phyloP scores from a whole-genome alignment of 2,329 filamentous ascomycete genomes.

The Polychaeton citri region DNA sequence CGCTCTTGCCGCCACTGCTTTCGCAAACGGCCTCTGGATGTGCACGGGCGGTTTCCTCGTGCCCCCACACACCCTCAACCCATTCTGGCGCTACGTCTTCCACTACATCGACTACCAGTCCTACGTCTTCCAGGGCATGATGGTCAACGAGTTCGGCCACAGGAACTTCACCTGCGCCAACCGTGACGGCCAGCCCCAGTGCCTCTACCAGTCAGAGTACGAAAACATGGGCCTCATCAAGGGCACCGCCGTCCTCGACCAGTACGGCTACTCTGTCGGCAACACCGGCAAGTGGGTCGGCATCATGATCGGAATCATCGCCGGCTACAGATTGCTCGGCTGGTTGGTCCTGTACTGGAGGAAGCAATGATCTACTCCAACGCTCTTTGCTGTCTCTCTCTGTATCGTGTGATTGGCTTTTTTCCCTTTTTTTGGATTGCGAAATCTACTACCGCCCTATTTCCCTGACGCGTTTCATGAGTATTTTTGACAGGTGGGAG shows the following conservation, averaged over 20 bases:
- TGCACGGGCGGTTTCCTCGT: constrained; percentile 73
- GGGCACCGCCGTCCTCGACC: constrained; percentile 54
- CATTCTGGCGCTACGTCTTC: constrained; percentile 77
- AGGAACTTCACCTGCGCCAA: constrained; percentile 48
- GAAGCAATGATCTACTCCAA: constrained; percentile 2
- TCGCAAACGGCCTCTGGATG: constrained; percentile 87
- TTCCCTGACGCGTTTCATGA: not conserved
- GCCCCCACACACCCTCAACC: constrained; percentile 56
- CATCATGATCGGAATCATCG: constrained; percentile 63
- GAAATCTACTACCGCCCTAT: not conserved
- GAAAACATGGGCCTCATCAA: constrained; percentile 53
- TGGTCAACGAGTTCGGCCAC: constrained; percentile 70
- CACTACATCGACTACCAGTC: constrained; percentile 80
- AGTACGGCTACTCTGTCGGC: constrained; percentile 56
- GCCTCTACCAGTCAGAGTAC: constrained; percentile 56
- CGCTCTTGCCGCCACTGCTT: constrained; percentile 64
- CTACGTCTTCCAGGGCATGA: constrained; percentile 86
- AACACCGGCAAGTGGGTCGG: constrained; percentile 57
- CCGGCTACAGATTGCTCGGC: constrained; percentile 56
- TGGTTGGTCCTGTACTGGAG: constrained; percentile 45
- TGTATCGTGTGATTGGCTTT: not conserved
- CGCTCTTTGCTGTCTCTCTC: not conserved
- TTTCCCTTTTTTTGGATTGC: no score
- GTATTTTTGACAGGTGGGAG: not conserved
- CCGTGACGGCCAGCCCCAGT: constrained; percentile 40